Conservation (phyloP, 306 rosid genomes). For the Fragaria vesca region DNA sequence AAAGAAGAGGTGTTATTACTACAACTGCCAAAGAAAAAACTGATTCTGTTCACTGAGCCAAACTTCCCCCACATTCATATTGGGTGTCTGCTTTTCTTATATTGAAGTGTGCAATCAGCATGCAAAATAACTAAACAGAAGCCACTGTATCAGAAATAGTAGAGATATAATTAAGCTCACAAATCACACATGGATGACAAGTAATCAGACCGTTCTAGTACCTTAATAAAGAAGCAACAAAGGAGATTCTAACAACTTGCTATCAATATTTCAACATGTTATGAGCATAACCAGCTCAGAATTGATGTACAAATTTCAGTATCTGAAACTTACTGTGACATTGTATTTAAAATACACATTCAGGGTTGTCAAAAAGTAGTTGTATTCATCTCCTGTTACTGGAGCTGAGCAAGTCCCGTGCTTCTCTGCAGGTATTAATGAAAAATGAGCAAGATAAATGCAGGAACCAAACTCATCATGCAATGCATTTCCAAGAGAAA, state of each 20-base stretch:
- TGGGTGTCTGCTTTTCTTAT: neutral
- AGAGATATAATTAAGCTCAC: neutral
- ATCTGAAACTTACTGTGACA: constrained; percentile 71
- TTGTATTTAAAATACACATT: constrained; percentile 82
- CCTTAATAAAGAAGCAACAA: neutral
- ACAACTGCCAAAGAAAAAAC: neutral
- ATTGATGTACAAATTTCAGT: neutral
- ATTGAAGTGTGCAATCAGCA: neutral
- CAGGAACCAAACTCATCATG: neutral
- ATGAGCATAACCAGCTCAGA: neutral
- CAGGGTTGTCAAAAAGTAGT: constrained; percentile 61
- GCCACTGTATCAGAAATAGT: neutral
- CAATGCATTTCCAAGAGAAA: neutral
- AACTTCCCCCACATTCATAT: neutral
- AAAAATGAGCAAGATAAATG: constrained; percentile 22
- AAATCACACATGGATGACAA: neutral
- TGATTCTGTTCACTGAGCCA: constrained; percentile 2
- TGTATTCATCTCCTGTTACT: constrained; percentile 69
- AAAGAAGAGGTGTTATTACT: neutral
- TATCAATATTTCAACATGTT: neutral
- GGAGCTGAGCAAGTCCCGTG: constrained; percentile 91
- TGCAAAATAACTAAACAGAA: neutral
- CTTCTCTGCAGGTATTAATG: constrained; percentile 67
- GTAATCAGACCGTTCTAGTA: neutral
- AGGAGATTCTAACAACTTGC: neutral